A percentile compares a stretch with the other conserved stretches of the same genome.
These are phyloP conservation scores for Ceriops tagal DNA, from an alignment of 345 rosid genomes.

Conservation along the genomic window DNA sequence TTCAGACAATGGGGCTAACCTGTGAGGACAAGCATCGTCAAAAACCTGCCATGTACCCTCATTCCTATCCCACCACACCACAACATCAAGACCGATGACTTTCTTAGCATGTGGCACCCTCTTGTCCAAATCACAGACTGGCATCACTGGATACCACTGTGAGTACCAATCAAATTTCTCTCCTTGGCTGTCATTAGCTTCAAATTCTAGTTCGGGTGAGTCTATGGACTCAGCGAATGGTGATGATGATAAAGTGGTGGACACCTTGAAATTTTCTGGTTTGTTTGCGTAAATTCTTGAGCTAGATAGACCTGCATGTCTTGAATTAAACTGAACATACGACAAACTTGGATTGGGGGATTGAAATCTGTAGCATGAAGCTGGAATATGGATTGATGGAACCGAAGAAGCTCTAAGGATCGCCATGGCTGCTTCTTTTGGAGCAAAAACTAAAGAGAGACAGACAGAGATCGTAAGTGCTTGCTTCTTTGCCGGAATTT, in stretches of 20 bases:
- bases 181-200: not conserved
- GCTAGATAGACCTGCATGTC: too few relatives aligned
- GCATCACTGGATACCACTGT: conserved; percentile 62
- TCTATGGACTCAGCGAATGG: conserved; percentile 12
- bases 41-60: conserved; percentile 49
- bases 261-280: not conserved
- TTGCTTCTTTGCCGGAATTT: too few relatives aligned
- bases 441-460: too few relatives aligned
- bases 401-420: too few relatives aligned
- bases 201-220: conserved; percentile 23
- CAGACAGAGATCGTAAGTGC: too few relatives aligned
- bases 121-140: conserved; percentile 62
- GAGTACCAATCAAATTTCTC: conserved; percentile 59
- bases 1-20: conserved; percentile 61
- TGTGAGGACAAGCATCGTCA: conserved; percentile 29
- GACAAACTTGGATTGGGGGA: too few relatives aligned
- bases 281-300: not conserved
- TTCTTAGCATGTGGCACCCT: conserved; percentile 54
- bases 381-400: too few relatives aligned
- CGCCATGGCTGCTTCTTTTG: too few relatives aligned
- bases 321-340: too few relatives aligned
- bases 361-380: too few relatives aligned
- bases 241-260: conserved; percentile 31
- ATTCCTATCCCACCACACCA: conserved; percentile 72
- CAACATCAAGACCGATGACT: conserved; percentile 59